Evolutionary conservation across 164 flowering plant species (phyloP), one percentile per base, ranked within the genome.

Genomic region (Liriodendron chinense): DNA sequence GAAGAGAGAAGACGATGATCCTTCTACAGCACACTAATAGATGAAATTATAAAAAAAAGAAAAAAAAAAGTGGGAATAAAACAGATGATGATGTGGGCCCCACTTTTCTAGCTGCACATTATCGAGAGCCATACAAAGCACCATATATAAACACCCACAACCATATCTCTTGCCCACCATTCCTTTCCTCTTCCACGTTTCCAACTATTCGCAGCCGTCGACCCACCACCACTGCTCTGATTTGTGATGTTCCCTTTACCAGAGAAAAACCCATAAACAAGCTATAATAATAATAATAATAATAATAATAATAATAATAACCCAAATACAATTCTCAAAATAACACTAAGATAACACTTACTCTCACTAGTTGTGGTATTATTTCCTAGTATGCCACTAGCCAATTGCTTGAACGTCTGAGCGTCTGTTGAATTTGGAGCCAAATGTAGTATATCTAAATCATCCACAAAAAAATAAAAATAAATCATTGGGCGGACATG

Each of bases 391-490:
- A 70, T 4, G 49, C 73, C 70, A 25, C 56, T 75, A 9, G 53
- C 69, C 68, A 81, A 81, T 43, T 83, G 80, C 78, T 77, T 73
- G 64, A 83, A 83, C 22, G 81, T 65, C 68, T 81, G 69, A 65
- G 84, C 84, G 9, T 81, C 86, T 34, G 86, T 21, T 68, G 84
- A 81, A 69, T 81, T 73, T 6, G 84, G 82, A 75, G 84, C 61
- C 69, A 83, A 65, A 68, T 81, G 80, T 7, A 83, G 78, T 43
- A 83, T 79, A 47, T 71, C 86, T 83, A 73, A 43, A 65, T 50
- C 72, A 72, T 1, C 62, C 57, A 10, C 57, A 53, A 53, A 10
- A 53, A 53, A 10, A 10, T 6, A 10, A 53, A 1, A 53, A 53
- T 6, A 16, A 53, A 53, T 53, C 14, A 53, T 10, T 53, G 8